Percentiles rank a stretch among this genome's conserved stretches.
These are phyloP conservation scores for Ceratocystis cubensis DNA, from an alignment of 2,329 filamentous ascomycete species.

Conservation along the genomic window DNA sequence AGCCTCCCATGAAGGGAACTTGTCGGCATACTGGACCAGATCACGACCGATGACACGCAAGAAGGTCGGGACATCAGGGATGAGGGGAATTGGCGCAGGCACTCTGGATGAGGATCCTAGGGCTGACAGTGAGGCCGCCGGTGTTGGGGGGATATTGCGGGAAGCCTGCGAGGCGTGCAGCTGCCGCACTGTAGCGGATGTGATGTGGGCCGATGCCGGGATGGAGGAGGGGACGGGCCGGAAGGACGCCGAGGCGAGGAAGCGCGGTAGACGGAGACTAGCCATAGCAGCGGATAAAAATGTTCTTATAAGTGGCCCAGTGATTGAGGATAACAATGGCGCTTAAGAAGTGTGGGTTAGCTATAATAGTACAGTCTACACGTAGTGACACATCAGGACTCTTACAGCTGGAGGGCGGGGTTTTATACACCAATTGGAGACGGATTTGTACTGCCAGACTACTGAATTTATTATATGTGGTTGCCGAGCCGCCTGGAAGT, in stretches of 20 bases:
- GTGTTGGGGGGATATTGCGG: not conserved
- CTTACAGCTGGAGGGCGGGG: not conserved
- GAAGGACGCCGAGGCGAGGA: conserved; percentile 8
- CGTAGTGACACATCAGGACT: no score
- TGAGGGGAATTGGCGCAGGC: conserved; percentile 59
- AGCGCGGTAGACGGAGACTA: conserved; percentile 11
- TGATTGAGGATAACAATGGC: not conserved
- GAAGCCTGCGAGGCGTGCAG: not conserved
- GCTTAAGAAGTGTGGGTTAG: not conserved
- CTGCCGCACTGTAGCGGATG: not conserved
- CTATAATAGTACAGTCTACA: not conserved
- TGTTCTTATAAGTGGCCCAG: not conserved
- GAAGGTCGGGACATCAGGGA: conserved; percentile 76
- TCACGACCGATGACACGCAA: conserved; percentile 82
- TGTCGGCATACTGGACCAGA: conserved; percentile 67
- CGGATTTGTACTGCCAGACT: not conserved
- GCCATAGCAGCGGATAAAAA: conserved; percentile 1
- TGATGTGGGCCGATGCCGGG: not conserved
- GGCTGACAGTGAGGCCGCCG: not conserved
- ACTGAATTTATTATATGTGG: not conserved
- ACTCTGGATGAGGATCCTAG: conserved; percentile 10
- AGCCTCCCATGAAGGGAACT: conserved; percentile 81
- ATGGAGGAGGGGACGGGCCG: not conserved
- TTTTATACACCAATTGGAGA: not conserved
- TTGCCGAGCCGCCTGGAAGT: not conserved